A percentile compares a stretch with the other conserved stretches of the same genome.
Conservation (phyloP, 148 eudicot species). For the Pouteria glomerata region DNA sequence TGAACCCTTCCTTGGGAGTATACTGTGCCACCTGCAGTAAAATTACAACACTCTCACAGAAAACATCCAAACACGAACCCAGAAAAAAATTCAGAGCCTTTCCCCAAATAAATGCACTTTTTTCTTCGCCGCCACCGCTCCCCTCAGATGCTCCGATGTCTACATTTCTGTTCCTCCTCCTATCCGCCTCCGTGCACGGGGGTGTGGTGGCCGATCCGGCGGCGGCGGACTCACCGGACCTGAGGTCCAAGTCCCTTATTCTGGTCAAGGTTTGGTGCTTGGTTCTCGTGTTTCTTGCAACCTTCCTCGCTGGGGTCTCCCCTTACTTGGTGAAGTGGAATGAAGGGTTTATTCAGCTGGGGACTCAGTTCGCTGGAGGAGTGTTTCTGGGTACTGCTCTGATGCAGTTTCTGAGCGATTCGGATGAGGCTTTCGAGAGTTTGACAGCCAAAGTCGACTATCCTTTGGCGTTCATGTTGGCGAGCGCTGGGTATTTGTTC, state of each 20-base stretch:
- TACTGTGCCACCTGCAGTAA: no score
- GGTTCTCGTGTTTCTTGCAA: background rate
- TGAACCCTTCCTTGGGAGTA: no score
- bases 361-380: background rate
- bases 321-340: constrained; percentile 2
- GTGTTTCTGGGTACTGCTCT: background rate
- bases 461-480: background rate
- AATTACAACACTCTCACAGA: no score
- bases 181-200: background rate
- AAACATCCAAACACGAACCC: no score
- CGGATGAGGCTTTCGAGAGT: background rate
- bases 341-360: background rate
- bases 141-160: no score
- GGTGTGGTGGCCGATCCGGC: background rate
- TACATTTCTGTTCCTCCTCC: background rate
- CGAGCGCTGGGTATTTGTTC: background rate
- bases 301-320: background rate
- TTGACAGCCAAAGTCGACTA: background rate
- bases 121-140: no score
- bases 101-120: no score
- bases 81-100: no score
- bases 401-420: constrained; percentile 1
- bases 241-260: background rate
- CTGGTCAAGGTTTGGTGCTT: background rate
- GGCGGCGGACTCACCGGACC: background rate